Conservation (phyloP, 768 basidiomycete species). For the Pisolithus sp. region DNA sequence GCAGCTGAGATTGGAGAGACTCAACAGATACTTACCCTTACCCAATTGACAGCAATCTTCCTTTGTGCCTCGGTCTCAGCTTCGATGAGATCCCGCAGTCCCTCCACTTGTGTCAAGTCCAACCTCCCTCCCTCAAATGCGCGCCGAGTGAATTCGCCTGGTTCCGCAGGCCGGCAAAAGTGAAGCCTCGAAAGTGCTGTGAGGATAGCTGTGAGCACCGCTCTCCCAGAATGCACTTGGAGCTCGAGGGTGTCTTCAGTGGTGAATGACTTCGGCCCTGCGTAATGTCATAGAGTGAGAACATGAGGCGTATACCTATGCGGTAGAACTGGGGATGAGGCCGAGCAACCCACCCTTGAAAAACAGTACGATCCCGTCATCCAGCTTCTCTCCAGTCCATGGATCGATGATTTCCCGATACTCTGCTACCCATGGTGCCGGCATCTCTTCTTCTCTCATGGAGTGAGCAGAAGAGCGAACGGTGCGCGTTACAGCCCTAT, state of each 20-base stretch:
- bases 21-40: conserved; percentile 44
- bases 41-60: conserved; percentile 61
- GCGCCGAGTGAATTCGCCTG: conserved; percentile 85
- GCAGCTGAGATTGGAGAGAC: background rate
- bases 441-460: conserved; percentile 17
- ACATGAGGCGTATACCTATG: background rate
- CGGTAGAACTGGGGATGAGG: background rate
- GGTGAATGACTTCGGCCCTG: conserved; percentile 78
- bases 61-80: conserved; percentile 85
- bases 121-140: conserved; percentile 77
- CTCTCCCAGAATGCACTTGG: conserved; percentile 82
- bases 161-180: conserved; percentile 69
- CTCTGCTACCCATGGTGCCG: conserved; percentile 61
- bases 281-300: background rate
- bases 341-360: conserved; percentile 54
- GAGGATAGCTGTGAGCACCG: conserved; percentile 68
- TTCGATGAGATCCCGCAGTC: conserved; percentile 78
- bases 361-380: conserved; percentile 77
- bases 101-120: conserved; percentile 87
- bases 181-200: conserved; percentile 54
- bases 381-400: conserved; percentile 51
- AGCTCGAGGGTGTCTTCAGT: conserved; percentile 78
- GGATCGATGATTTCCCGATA: conserved; percentile 67
- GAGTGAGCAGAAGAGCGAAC: background rate
- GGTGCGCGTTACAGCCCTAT: conserved; percentile 50